Base-by-base conservation (phyloP, 2,329 filamentous ascomycete species). In the Fusarium sp. region DNA sequence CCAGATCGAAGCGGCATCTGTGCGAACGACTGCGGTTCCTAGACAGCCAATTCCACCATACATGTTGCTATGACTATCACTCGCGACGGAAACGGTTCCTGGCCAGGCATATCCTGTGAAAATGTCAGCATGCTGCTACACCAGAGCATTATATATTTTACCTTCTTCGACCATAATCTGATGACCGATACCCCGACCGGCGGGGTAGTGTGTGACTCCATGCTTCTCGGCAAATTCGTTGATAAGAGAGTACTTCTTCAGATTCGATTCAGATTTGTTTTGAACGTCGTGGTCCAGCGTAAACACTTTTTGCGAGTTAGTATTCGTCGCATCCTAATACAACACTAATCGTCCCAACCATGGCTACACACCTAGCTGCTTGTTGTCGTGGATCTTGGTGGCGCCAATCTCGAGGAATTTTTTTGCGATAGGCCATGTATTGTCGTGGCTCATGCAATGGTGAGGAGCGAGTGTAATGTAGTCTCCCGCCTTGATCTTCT, bases 241-340 rank as follows among this genome's bases (percentile, higher is more conserved):
- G 54, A 98, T 97, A 74, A 91, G 87, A 18, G 79, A 77, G 79
- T 97, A 98, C 76, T 98, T 98, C 74, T 90, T 89, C 43, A 97
- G 78, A 75, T 97, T 97, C 68, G 88, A 82, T 66, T 92, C 90
- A 58, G 83, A 88, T 79, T 90, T 92, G 79, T 97, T 96, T 77
- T 97, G 93, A 0, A 97, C 92, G 73, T 97, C 93, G 76, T 97
- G 94, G 75, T 97, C 94, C 3, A 97, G 81, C 0, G 93, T 91
- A 84, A 96, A 90, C 21, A 97, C 92, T 62, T 14, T 37, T 10
- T 7, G 3, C 10, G 10, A 4, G 18, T 54, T 54, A 46, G 52
- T 16, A 37, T 26, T 1, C 6, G 23, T 7, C 13, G 26, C 37
- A n/a, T 6, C 19, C 28, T 96, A 18, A 23, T 16, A 41, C 18